Evolutionary conservation across 768 basidiomycete genomes (phyloP).

Genomic region (Sarcodon sp.): DNA sequence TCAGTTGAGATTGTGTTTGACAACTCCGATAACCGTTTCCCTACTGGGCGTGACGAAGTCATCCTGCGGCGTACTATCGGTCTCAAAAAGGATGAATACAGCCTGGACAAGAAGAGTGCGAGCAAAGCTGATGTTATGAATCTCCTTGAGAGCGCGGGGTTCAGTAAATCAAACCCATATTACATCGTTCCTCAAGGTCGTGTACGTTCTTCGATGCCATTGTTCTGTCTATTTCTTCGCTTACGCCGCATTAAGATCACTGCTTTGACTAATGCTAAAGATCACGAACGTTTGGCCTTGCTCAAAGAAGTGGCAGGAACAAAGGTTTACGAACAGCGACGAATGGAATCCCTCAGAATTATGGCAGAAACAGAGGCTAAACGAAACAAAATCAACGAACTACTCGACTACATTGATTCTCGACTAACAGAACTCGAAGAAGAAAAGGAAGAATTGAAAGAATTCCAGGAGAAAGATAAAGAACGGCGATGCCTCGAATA

Average conservation of each 20-base stretch:
- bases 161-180: slow-evolving; percentile 97
- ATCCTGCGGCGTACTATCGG: slow-evolving; percentile 91
- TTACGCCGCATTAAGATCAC: slow-evolving; percentile 53
- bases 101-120: slow-evolving; percentile 88
- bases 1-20: slow-evolving; percentile 91
- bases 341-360: slow-evolving; percentile 85
- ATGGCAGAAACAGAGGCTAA: slow-evolving; percentile 96
- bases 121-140: slow-evolving; percentile 98
- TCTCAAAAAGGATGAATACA: slow-evolving; percentile 97
- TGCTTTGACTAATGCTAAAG: slow-evolving; percentile 92
- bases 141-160: slow-evolving; percentile 90
- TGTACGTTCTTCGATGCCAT: slow-evolving; percentile 31
- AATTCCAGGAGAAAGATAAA: slow-evolving; percentile 93
- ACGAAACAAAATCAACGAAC: slow-evolving; percentile 79
- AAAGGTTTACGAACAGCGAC: slow-evolving; percentile 92
- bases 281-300: slow-evolving; percentile 85
- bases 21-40: slow-evolving; percentile 89
- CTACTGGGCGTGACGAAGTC: slow-evolving; percentile 80
- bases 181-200: slow-evolving; percentile 98
- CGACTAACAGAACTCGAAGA: slow-evolving; percentile 87
- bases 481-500: slow-evolving; percentile 92
- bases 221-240: neutral
- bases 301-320: slow-evolving; percentile 98
- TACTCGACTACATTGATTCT: slow-evolving; percentile 84
- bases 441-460: slow-evolving; percentile 95